Conservation (phyloP, 1,284 basidiomycete genomes). For the Meira miltonrushii region DNA sequence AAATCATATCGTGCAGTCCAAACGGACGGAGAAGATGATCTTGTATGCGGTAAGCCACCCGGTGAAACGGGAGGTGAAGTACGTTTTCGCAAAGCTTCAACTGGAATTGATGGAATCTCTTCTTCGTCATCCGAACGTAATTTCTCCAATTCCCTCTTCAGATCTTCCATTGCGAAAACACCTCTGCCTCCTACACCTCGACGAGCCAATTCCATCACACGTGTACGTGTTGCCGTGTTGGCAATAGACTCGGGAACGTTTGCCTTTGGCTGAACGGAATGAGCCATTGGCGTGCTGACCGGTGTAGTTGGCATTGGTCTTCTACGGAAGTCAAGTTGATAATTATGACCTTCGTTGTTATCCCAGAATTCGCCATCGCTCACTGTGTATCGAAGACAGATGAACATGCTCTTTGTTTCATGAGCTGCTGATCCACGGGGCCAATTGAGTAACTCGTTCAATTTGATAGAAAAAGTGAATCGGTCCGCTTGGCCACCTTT, state of each 20-base stretch:
- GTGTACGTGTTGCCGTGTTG: constrained; percentile 12
- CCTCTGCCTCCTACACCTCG: constrained; percentile 41
- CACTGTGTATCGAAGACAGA: constrained; percentile 74
- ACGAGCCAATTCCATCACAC: constrained; percentile 34
- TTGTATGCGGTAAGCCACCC: constrained; percentile 27
- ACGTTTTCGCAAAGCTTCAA: constrained; percentile 26
- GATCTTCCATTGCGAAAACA: constrained; percentile 52
- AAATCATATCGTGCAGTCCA: constrained; percentile 57
- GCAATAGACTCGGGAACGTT: constrained; percentile 11
- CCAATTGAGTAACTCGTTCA: constrained; percentile 55
- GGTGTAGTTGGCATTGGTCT: constrained; percentile 20
- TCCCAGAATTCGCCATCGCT: constrained; percentile 74
- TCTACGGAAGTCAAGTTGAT: constrained; percentile 60
- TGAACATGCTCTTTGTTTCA: constrained; percentile 77
- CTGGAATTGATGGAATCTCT: constrained; percentile 8
- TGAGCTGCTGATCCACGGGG: constrained; percentile 56
- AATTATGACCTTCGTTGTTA: constrained; percentile 77
- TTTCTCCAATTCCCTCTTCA: constrained; percentile 56
- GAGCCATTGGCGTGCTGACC: constrained; percentile 6
- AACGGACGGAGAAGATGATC: constrained; percentile 33
- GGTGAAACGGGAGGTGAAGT: constrained; percentile 39
- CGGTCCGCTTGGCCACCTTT: constrained; percentile 61
- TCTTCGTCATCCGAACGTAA: constrained; percentile 55
- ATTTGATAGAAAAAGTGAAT: constrained; percentile 58
- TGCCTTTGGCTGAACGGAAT: constrained; percentile 10